Base-by-base conservation (phyloP, 1,284 basidiomycete genomes). In the Meripilus lineatus region DNA sequence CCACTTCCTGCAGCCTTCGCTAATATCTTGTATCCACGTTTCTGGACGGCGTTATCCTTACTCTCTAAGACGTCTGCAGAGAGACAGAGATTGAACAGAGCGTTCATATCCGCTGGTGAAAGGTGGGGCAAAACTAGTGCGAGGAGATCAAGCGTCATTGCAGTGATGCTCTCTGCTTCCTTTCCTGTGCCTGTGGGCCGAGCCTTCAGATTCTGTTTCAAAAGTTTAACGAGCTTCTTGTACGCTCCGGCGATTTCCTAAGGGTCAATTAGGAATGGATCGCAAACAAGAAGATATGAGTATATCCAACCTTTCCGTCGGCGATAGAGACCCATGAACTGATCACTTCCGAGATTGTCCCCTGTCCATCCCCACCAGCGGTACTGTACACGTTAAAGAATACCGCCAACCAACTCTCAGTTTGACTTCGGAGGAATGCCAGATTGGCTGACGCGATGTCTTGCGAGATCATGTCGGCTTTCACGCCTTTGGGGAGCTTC, bases 381-480 rank as follows among this genome's bases (percentile, higher is more conserved):
- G 81, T 93, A 49, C 87, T 79, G 64, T 97, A 98, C n/a, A 99
- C 85, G 61, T 99, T 98, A 72, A 98, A 95, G 35, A 97, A 73
- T 3, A 98, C 91, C 0, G 92, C 86, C 21, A 98, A 78, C 83
- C 96, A 94, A 58, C 91, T 95, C 59, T 93, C 89, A 0, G 84
- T 85, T 57, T 97, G 84, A 0, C 73, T 72, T 39, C 79, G 81
- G 46, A 99, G 72, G 62, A 90, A 87, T 2, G 63, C 70, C 20
- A 97, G 56, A 57, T 94, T 94, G 38, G 69, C 71, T 28, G 68
- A 61, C 2, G 89, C 92, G 49, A 80, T 77, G 25, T 73, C 72
- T 23, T 49, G 63, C 43, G 64, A 65, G 60, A 71, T 78, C 62
- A 51, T 68, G 57, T 47, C 68, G 47, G 49, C 64, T 55, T 57